These are phyloP conservation scores for Paradendryphiella salina DNA, from an alignment of 2,329 filamentous ascomycete species.

Conservation along the genomic window DNA sequence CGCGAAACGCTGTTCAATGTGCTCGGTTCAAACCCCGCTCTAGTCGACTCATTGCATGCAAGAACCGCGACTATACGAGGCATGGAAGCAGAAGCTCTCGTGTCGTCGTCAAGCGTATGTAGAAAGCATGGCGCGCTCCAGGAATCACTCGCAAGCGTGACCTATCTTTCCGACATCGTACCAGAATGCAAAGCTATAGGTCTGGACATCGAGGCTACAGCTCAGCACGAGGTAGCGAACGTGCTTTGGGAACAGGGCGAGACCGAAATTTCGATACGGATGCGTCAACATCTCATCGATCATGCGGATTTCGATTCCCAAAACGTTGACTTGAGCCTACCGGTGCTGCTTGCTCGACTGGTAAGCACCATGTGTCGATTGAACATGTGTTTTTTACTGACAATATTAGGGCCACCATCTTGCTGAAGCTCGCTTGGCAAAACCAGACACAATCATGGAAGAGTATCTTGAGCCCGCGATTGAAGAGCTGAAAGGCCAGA, in stretches of 20 bases:
- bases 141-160: constrained; percentile 83
- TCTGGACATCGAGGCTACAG: constrained; percentile 73
- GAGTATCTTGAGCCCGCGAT: constrained; percentile 85
- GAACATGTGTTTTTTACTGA: constrained; percentile 15
- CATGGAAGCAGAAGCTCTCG: constrained; percentile 74
- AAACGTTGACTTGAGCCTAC: constrained; percentile 34
- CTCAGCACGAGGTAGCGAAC: constrained; percentile 81
- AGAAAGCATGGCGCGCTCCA: constrained; percentile 80
- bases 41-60: constrained; percentile 65
- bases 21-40: constrained; percentile 68
- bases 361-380: constrained; percentile 42
- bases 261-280: constrained; percentile 81
- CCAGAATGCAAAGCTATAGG: constrained; percentile 69
- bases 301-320: constrained; percentile 40
- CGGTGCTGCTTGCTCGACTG: constrained; percentile 82
- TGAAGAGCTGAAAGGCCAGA: constrained; percentile 72
- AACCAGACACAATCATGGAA: constrained; percentile 85
- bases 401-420: constrained; percentile 71
- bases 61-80: constrained; percentile 66
- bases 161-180: constrained; percentile 79
- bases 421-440: constrained; percentile 86
- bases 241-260: constrained; percentile 95
- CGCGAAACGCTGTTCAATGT: constrained; percentile 81
- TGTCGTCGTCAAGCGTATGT: constrained; percentile 74
- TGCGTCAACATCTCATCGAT: constrained; percentile 71